A percentile compares a stretch with the other conserved stretches of the same genome.
Evolutionary conservation across 805 yeast species (phyloP).

Genomic region (Cyberlindnera americana): DNA sequence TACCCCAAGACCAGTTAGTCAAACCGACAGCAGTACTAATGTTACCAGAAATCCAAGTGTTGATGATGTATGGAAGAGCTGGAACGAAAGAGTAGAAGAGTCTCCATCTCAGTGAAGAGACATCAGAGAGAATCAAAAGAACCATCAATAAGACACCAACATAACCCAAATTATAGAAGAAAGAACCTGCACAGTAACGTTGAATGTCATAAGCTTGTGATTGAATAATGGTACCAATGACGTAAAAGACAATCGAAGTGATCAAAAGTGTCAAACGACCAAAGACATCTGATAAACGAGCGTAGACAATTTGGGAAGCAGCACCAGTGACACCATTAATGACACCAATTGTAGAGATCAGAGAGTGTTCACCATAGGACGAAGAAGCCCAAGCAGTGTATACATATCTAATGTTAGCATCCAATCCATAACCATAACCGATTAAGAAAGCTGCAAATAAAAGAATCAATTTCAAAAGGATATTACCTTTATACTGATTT

Average conservation of each 20-base stretch:
- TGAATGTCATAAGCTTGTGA: slow-evolving; percentile 56
- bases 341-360: slow-evolving; percentile 56
- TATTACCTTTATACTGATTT: slow-evolving; percentile 36
- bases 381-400: slow-evolving; percentile 55
- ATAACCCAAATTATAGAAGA: slow-evolving; percentile 51
- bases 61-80: slow-evolving; percentile 68
- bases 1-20: slow-evolving; percentile 64
- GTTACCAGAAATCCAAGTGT: slow-evolving; percentile 74
- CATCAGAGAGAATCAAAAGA: slow-evolving; percentile 59
- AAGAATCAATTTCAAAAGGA: slow-evolving; percentile 33
- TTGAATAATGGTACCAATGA: slow-evolving; percentile 60
- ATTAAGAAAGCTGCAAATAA: slow-evolving; percentile 45
- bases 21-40: slow-evolving; percentile 37
- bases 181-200: slow-evolving; percentile 62
- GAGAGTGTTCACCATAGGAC: slow-evolving; percentile 51
- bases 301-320: slow-evolving; percentile 61
- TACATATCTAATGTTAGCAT: slow-evolving; percentile 44
- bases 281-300: slow-evolving; percentile 61
- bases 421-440: slow-evolving; percentile 54
- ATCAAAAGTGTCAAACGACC: slow-evolving; percentile 56
- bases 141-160: slow-evolving; percentile 59
- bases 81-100: slow-evolving; percentile 61
- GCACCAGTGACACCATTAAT: slow-evolving; percentile 60
- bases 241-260: slow-evolving; percentile 50
- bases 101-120: slow-evolving; percentile 69